A percentile compares a stretch with the other conserved stretches of the same genome.
Evolutionary conservation across 441 rosid genomes (phyloP).

Genomic region (Aleurites moluccanus): DNA sequence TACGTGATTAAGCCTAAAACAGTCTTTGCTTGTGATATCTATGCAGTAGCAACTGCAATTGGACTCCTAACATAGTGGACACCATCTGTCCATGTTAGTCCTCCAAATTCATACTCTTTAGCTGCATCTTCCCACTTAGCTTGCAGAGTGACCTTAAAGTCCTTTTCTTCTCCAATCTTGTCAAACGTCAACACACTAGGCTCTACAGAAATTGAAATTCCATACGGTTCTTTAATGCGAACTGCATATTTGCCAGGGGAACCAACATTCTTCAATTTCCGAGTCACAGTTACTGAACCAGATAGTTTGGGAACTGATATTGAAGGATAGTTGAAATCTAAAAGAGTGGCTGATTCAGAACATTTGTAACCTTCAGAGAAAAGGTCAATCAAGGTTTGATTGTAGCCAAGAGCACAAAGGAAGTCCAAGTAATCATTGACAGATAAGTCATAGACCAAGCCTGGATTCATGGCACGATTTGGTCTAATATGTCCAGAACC

Average conservation of each 20-base stretch:
- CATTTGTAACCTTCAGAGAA: conserved; percentile 35
- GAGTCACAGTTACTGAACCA: conserved; percentile 30
- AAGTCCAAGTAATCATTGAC: conserved; percentile 53
- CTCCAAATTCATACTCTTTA: conserved; percentile 42
- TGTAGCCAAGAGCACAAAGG: conserved; percentile 61
- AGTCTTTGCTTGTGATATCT: background rate
- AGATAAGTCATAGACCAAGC: conserved; percentile 53
- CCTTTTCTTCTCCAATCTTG: conserved; percentile 45
- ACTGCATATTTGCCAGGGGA: conserved; percentile 37
- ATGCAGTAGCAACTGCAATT: conserved; percentile 38
- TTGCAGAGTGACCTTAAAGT: conserved; percentile 38
- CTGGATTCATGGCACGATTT: conserved; percentile 63
- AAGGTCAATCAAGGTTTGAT: conserved; percentile 26
- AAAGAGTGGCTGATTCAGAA: conserved; percentile 26
- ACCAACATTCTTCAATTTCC: conserved; percentile 57
- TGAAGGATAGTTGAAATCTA: conserved; percentile 61
- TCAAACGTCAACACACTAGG: conserved; percentile 38
- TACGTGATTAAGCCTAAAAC: background rate
- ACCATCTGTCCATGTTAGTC: conserved; percentile 59
- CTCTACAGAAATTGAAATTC: conserved; percentile 42
- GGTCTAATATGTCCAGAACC: conserved; percentile 69
- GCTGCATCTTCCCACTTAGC: conserved; percentile 20
- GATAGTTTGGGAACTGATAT: conserved; percentile 43
- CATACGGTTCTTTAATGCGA: conserved; percentile 36
- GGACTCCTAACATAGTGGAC: conserved; percentile 62